Percentiles rank a stretch among this genome's conserved stretches.
Conservation (phyloP, 306 rosid species). For the Carpinus fangiana region DNA sequence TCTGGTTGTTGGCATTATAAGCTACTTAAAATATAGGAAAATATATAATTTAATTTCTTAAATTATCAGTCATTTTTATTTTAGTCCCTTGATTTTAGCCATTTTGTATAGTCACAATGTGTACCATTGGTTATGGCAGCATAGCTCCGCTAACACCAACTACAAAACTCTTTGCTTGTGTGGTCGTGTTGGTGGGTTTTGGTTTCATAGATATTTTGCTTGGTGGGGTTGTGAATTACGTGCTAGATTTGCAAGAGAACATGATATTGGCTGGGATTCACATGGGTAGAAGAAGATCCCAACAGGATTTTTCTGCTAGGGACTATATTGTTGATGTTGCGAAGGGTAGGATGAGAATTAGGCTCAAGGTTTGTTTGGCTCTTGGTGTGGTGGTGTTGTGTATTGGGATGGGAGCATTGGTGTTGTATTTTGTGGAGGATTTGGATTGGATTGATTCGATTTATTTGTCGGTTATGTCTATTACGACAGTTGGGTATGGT, state of each 20-base stretch:
- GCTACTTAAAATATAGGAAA: no score
- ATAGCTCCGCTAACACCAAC: constrained; percentile 61
- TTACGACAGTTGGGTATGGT: constrained; percentile 83
- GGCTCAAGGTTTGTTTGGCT: constrained; percentile 81
- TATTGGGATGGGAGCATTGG: constrained; percentile 65
- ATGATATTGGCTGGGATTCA: constrained; percentile 51
- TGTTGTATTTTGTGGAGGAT: constrained; percentile 58
- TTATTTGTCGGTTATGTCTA: constrained; percentile 78
- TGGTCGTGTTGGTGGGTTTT: constrained; percentile 74
- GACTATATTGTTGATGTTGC: constrained; percentile 73
- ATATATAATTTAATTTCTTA: no score
- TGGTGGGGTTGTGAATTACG: constrained; percentile 71
- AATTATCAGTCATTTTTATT: no score
- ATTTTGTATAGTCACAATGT: constrained; percentile 79
- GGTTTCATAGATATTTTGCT: constrained; percentile 75
- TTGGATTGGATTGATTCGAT: constrained; percentile 67
- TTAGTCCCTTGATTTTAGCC: no score
- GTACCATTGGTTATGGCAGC: constrained; percentile 85
- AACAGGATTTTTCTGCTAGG: constrained; percentile 50
- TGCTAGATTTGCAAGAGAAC: constrained; percentile 69
- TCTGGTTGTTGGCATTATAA: no score
- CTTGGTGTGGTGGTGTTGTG: constrained; percentile 77
- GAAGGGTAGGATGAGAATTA: constrained; percentile 85
- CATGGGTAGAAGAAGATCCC: constrained; percentile 29
- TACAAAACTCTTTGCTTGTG: constrained; percentile 65